Conservation (phyloP, 2,329 filamentous ascomycete species). For the Xylariales sp. region DNA sequence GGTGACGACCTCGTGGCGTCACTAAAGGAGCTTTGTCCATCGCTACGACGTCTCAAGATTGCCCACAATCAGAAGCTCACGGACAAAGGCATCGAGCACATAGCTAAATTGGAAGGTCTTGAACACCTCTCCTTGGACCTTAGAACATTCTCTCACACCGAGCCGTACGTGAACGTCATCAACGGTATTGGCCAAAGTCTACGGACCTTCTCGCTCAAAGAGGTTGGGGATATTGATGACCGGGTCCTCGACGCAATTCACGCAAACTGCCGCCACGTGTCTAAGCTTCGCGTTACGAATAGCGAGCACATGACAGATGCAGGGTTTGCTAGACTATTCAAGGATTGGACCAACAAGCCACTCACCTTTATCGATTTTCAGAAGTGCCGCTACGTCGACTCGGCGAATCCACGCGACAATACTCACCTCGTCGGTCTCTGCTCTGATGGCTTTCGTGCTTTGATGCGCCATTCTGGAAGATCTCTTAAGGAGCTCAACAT, state of each 20-base stretch:
- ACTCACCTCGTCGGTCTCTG: constrained; percentile 67
- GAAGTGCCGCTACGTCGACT: constrained; percentile 72
- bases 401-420: constrained; percentile 61
- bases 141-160: constrained; percentile 49
- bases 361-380: constrained; percentile 70
- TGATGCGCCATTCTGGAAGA: constrained; percentile 78
- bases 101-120: constrained; percentile 59
- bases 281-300: constrained; percentile 76
- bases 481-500: constrained; percentile 66
- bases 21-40: constrained; percentile 61
- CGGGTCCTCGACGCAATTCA: constrained; percentile 67
- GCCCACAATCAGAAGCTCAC: constrained; percentile 73
- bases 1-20: constrained; percentile 62
- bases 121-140: constrained; percentile 73
- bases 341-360: constrained; percentile 67
- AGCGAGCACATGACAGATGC: constrained; percentile 72
- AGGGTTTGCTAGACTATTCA: constrained; percentile 70
- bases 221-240: constrained; percentile 64
- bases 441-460: constrained; percentile 67
- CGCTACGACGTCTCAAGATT: constrained; percentile 72
- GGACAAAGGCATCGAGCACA: constrained; percentile 57
- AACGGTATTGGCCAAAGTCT: constrained; percentile 58
- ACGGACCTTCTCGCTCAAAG: constrained; percentile 72
- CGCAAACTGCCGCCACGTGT: constrained; percentile 59
- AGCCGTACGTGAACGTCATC: constrained; percentile 58